These are phyloP conservation scores for Akanthomyces lecanii DNA, from an alignment of 2,329 filamentous ascomycete genomes.

Conservation along the genomic window DNA sequence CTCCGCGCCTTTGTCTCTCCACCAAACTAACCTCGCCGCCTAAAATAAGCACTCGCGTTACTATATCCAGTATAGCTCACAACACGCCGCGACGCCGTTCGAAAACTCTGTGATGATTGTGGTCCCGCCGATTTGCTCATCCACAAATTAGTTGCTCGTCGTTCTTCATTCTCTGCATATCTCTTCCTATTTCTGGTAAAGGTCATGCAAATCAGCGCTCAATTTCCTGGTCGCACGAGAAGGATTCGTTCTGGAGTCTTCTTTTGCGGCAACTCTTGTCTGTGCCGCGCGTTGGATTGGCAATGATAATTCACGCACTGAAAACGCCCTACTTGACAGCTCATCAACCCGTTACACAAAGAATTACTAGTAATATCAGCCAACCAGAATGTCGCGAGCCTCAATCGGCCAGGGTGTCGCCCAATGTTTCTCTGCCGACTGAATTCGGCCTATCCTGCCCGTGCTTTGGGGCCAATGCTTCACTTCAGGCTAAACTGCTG, in stretches of 20 bases:
- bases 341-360: background rate
- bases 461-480: background rate
- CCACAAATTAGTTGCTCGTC: background rate
- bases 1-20: constrained; percentile 1
- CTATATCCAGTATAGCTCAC: constrained; percentile 4
- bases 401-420: background rate
- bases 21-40: background rate
- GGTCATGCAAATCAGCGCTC: background rate
- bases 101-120: background rate
- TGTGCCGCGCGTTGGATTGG: no score
- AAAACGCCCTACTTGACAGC: background rate
- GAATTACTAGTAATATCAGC: no score
- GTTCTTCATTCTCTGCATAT: background rate
- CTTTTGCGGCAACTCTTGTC: background rate
- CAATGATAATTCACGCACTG: background rate
- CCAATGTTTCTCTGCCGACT: background rate
- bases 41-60: constrained; percentile 10
- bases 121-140: background rate
- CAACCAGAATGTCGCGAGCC: background rate
- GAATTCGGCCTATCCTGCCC: background rate
- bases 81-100: background rate
- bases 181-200: constrained; percentile 5
- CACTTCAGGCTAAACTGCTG: constrained; percentile 11
- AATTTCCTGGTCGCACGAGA: background rate
- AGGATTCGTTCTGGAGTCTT: background rate